A percentile compares a stretch with the other conserved stretches of the same genome.
phyloP scores from a whole-genome alignment of 139 green algal genomes.

The Coelastrella sp. region DNA sequence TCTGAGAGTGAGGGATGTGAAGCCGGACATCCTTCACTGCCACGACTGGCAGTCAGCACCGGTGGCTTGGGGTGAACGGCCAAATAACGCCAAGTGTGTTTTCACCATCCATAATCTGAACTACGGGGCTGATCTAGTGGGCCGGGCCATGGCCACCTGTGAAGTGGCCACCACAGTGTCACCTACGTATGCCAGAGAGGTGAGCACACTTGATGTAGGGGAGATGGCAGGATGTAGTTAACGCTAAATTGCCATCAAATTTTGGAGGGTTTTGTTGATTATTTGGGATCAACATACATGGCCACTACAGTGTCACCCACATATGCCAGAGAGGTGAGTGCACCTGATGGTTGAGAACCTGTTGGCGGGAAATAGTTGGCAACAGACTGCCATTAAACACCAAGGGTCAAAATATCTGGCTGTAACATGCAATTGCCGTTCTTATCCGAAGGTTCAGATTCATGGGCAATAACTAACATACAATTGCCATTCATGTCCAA shows the following conservation, averaged over 20 bases:
- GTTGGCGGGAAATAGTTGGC: neutral
- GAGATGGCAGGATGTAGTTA: neutral
- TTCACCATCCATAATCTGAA: constrained; percentile 98
- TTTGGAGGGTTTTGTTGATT: too few relatives aligned
- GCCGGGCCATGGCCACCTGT: constrained; percentile 70
- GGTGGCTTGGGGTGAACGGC: constrained; percentile 65
- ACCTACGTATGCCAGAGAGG: constrained; percentile 93
- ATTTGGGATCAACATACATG: too few relatives aligned
- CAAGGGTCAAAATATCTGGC: too few relatives aligned
- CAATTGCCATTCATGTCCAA: too few relatives aligned
- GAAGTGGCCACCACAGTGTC: constrained; percentile 93
- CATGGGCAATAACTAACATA: too few relatives aligned
- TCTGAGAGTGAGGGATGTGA: constrained; percentile 65
- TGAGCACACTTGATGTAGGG: constrained; percentile 32
- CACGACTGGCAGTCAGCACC: constrained; percentile 96
- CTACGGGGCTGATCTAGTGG: constrained; percentile 91
- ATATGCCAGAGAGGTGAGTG: too few relatives aligned
- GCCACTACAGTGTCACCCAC: constrained; percentile 85
- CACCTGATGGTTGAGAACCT: neutral
- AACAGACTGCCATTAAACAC: neutral
- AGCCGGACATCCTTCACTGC: constrained; percentile 94
- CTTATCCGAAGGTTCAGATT: too few relatives aligned
- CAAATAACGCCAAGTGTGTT: constrained; percentile 52
- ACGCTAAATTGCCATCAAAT: too few relatives aligned
- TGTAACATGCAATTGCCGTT: too few relatives aligned